Evolutionary conservation across 768 basidiomycete genomes (phyloP).

Genomic region (Suillus variegatus): DNA sequence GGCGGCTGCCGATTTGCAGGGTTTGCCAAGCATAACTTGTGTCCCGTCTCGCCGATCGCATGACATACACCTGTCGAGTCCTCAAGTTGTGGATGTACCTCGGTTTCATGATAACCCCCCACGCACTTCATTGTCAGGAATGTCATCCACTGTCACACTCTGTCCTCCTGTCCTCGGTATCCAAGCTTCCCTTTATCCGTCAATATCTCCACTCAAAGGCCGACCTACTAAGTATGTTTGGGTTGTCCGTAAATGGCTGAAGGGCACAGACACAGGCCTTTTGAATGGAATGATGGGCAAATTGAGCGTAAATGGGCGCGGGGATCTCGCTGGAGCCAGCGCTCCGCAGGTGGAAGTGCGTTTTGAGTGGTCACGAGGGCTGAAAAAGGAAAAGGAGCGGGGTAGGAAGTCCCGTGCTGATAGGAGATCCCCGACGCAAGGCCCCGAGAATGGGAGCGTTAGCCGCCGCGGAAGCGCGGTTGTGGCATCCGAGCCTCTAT

Average conservation of each 20-base stretch:
- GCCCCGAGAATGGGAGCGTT: constrained; percentile 15
- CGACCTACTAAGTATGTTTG: constrained; percentile 64
- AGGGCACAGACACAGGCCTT: constrained; percentile 49
- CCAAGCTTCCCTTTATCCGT: constrained; percentile 62
- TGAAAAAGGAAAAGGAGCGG: constrained; percentile 23
- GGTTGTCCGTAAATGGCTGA: constrained; percentile 77
- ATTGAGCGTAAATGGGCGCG: constrained; percentile 31
- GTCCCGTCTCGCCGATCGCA: constrained; percentile 13
- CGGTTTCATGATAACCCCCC: constrained; percentile 16
- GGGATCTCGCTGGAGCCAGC: constrained; percentile 20
- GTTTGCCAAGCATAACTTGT: not conserved
- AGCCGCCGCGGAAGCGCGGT: constrained; percentile 21
- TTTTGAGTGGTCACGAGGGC: constrained; percentile 73
- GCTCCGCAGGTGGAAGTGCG: constrained; percentile 58
- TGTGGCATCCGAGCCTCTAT: constrained; percentile 10
- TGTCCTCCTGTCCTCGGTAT: constrained; percentile 64
- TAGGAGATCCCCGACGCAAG: constrained; percentile 13
- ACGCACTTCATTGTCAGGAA: constrained; percentile 14
- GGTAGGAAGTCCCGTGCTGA: constrained; percentile 22
- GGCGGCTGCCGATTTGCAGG: constrained; percentile 24
- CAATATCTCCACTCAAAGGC: constrained; percentile 36
- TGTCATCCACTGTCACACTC: constrained; percentile 20
- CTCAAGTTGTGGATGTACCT: constrained; percentile 12
- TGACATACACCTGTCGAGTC: constrained; percentile 17
- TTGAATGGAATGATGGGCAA: constrained; percentile 47